Evolutionary conservation across 2,329 filamentous ascomycete species (phyloP), one percentile per base, ranked within the genome.

Genomic region (Thermothelomyces thermophilus): DNA sequence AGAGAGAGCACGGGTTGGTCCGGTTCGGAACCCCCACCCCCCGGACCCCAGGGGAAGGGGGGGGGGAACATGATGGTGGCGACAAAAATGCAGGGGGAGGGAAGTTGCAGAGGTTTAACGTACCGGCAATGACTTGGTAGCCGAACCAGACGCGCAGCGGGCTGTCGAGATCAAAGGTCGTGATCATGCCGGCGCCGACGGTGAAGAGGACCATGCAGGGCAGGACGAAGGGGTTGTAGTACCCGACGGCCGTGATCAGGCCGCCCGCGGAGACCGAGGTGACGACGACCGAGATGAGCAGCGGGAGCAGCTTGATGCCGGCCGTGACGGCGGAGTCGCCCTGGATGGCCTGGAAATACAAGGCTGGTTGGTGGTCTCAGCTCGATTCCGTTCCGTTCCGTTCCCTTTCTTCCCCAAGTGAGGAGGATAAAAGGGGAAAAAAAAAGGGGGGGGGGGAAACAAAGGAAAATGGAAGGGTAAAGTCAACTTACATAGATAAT

Each of bases 331-430:
- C 73, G n/a, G 63, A 68, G 52, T 73, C 73, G 46, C 72, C 74
- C 54, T 76, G 70, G 49, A 79, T 73, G 24, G 73, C 73, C 54
- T 79, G 75, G 65, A 77, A 77, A 60, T 75, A 77, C 16, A 77
- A 64, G 3, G 74, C 72, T 73, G 34, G 10, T 3, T 6, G 9
- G 9, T 17, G 4, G 35, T n/a, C 11, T 4, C 17, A n/a, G n/a
- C n/a, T n/a, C n/a, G n/a, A n/a, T n/a, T n/a, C n/a, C n/a, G n/a
- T n/a, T n/a, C n/a, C n/a, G n/a, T n/a, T n/a, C n/a, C n/a, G n/a
- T n/a, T n/a, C n/a, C n/a, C n/a, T n/a, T n/a, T n/a, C n/a, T n/a
- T n/a, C n/a, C n/a, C n/a, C n/a, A n/a, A n/a, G n/a, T n/a, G n/a
- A n/a, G n/a, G n/a, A n/a, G n/a, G n/a, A n/a, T n/a, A n/a, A n/a